Base-by-base conservation (phyloP, 768 basidiomycete species). In the Pleurotus platypus region DNA sequence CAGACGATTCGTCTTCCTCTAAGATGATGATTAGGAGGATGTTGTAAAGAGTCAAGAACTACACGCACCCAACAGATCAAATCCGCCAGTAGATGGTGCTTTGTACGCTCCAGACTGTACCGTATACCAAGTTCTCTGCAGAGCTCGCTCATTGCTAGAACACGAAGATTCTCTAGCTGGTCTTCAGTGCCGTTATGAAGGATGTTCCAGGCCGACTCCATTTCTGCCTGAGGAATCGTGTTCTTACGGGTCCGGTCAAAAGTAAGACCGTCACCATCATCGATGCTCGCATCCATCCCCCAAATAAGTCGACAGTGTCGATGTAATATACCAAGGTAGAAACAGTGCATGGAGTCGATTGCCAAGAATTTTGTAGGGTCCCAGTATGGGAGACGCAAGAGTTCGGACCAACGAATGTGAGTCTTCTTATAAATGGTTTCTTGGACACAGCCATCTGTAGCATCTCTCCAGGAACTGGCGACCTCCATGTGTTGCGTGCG, bases 351-450 rank as follows among this genome's bases (percentile, higher is more conserved):
- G 8, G 58, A 35, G 42, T 59, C 58, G 18, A 59, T 43, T 7
- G 48, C 30, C n/a, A 49, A 24, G 38, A 47, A 56, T 48, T 56
- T 46, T 20, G 38, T 48, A 20, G 58, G 58, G 46, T 59, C 46
- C 53, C 53, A 59, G 47, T 59, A 59, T n/a, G 55, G 54, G 11
- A 59, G 54, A 18, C 58, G 27, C 11, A 59, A 47, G 13, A 59
- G 46, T 49, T 55, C 58, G 8, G 54, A 59, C 54, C 55, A 59
- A 12, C 55, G 54, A 13, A 59, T 40, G 40, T 50, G 49, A 24
- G 13, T 22, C 46, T 48, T 48, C 46, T 48, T 48, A 26, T 48
- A 48, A 15, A 48, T 18, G 12, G 4, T 1, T 15, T 48, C 46
- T 26, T 24, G n/a, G 26, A 48, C 3, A 26, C 26, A 18, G 18